A percentile compares a stretch with the other conserved stretches of the same genome.
These are phyloP conservation scores for Musa balbisiana DNA, from an alignment of 202 grass and related monocot species.

Conservation along the genomic window DNA sequence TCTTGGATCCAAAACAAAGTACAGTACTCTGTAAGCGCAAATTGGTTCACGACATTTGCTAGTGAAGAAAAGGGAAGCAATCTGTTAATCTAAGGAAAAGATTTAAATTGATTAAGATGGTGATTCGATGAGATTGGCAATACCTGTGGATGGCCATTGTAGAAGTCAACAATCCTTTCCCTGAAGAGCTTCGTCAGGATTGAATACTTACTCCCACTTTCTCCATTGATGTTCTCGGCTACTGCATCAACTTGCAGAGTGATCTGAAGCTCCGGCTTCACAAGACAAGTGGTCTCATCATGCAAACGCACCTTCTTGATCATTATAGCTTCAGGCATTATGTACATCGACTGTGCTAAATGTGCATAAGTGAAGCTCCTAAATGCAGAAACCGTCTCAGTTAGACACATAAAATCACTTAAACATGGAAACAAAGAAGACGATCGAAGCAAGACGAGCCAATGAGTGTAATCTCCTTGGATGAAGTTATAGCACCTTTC, in stretches of 20 bases:
- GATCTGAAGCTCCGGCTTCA: conserved; percentile 81
- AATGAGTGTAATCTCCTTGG: too few relatives aligned
- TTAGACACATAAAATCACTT: background rate
- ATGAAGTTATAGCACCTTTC: conserved; percentile 32
- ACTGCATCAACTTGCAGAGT: conserved; percentile 37
- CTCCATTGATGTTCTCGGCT: conserved; percentile 32
- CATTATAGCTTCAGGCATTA: conserved; percentile 66
- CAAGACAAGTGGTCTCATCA: conserved; percentile 66
- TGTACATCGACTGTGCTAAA: conserved; percentile 72
- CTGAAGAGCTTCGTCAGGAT: conserved; percentile 57
- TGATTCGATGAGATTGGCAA: background rate
- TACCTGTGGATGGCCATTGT: conserved; percentile 73
- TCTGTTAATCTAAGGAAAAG: too few relatives aligned
- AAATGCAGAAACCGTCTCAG: background rate
- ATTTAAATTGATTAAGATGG: too few relatives aligned
- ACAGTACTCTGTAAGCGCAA: too few relatives aligned
- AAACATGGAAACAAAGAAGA: background rate
- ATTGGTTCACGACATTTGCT: too few relatives aligned
- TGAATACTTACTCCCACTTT: conserved; percentile 49
- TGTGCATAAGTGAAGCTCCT: conserved; percentile 74
- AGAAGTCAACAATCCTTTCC: conserved; percentile 56
- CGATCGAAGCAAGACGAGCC: too few relatives aligned
- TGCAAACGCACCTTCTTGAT: conserved; percentile 64
- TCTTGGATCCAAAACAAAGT: too few relatives aligned
- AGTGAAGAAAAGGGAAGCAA: too few relatives aligned